These are phyloP conservation scores for Leishmania guyanensis DNA, from an alignment of 208 protist species.

Conservation along the genomic window DNA sequence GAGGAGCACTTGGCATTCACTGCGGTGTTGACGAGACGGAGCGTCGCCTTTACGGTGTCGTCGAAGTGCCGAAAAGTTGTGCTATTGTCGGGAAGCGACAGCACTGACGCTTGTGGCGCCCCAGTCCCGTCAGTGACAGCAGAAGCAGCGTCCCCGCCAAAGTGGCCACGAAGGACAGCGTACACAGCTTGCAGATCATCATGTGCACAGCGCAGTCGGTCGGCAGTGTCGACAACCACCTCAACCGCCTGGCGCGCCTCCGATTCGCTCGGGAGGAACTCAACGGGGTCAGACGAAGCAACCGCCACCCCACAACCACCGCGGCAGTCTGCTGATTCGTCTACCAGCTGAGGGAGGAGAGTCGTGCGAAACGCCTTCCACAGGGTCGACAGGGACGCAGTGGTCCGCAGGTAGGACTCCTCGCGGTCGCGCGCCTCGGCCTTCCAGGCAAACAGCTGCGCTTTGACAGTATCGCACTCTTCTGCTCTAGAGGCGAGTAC, in stretches of 20 bases:
- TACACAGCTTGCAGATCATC: constrained; percentile 4
- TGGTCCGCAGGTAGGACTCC: not conserved
- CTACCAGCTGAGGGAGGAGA: constrained; percentile 19
- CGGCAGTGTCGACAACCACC: constrained; percentile 1
- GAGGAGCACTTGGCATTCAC: constrained; percentile 24
- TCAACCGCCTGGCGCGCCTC: constrained; percentile 1
- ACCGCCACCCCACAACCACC: not conserved
- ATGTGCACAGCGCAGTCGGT: not conserved
- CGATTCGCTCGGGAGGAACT: not conserved
- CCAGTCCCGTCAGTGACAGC: not conserved
- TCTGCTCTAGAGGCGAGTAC: constrained; percentile 4
- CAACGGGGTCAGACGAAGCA: not conserved
- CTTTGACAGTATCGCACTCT: not conserved
- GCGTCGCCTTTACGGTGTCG: constrained; percentile 6
- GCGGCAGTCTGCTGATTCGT: not conserved
- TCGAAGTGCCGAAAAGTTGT: not conserved
- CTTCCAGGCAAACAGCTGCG: not conserved
- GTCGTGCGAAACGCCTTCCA: constrained; percentile 1
- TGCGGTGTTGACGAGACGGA: constrained; percentile 7
- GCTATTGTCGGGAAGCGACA: not conserved
- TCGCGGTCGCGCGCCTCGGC: not conserved
- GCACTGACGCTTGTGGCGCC: not conserved
- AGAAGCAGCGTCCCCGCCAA: constrained; percentile 11
- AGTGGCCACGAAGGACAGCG: constrained; percentile 3
- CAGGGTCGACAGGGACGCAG: constrained; percentile 1